Conservation (phyloP, 2,329 filamentous ascomycete species). For the Metarhizium brunneum region DNA sequence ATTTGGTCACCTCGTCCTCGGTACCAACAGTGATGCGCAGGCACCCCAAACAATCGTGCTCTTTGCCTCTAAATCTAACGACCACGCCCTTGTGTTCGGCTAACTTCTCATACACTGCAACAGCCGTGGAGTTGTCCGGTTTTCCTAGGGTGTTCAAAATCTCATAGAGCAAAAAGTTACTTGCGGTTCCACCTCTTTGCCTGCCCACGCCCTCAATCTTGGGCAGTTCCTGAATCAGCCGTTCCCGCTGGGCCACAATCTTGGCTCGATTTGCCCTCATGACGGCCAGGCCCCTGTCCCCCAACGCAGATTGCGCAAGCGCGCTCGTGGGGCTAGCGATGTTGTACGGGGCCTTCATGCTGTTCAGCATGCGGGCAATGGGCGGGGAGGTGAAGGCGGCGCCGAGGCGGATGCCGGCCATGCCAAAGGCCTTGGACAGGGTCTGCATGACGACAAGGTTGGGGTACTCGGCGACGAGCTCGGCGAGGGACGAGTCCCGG, state of each 20-base stretch:
- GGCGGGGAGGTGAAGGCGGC: constrained; percentile 69
- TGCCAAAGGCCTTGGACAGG: constrained; percentile 92
- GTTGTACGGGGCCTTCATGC: constrained; percentile 93
- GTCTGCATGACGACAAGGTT: constrained; percentile 98
- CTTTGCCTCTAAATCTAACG: constrained; percentile 86
- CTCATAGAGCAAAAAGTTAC: constrained; percentile 89
- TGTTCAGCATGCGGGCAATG: constrained; percentile 77
- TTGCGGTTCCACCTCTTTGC: constrained; percentile 68
- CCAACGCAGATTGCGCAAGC: constrained; percentile 66
- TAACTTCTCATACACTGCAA: constrained; percentile 73
- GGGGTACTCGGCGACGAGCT: constrained; percentile 86
- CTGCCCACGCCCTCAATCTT: constrained; percentile 68
- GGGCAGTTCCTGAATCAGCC: constrained; percentile 65
- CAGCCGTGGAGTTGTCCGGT: constrained; percentile 69
- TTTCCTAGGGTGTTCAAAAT: constrained; percentile 64
- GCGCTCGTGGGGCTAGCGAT: constrained; percentile 80
- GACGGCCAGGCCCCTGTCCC: constrained; percentile 53
- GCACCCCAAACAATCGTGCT: constrained; percentile 81
- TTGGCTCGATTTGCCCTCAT: constrained; percentile 64
- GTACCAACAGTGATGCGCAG: constrained; percentile 89
- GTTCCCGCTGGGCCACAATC: constrained; percentile 68
- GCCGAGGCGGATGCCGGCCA: constrained; percentile 87
- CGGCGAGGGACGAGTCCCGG: constrained; percentile 67
- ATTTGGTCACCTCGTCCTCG: constrained; percentile 71
- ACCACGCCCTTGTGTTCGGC: constrained; percentile 85